Evolutionary conservation across 2,329 filamentous ascomycete genomes (phyloP).

Genomic region (Aspergillus tubingensis): DNA sequence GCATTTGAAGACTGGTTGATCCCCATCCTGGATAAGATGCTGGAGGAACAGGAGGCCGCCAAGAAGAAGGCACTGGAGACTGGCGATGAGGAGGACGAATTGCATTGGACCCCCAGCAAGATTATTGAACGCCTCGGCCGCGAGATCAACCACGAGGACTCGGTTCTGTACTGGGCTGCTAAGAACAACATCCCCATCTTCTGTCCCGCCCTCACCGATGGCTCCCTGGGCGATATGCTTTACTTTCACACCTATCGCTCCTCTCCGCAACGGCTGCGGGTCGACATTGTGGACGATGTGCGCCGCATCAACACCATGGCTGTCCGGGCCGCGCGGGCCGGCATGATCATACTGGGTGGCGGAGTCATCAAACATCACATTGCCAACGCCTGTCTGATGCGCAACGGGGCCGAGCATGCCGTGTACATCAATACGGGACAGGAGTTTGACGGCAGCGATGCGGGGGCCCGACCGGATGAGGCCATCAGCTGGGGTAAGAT

Average conservation of each 20-base stretch:
- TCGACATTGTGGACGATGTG: conserved; percentile 94
- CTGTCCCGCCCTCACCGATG: conserved; percentile 93
- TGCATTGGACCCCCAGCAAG: conserved; percentile 92
- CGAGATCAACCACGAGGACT: conserved; percentile 90
- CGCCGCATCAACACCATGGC: conserved; percentile 89
- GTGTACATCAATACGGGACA: conserved; percentile 98
- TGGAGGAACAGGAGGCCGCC: conserved; percentile 85
- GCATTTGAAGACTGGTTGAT: conserved; percentile 97
- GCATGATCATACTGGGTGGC: conserved; percentile 94
- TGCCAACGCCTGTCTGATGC: conserved; percentile 95
- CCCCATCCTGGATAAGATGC: conserved; percentile 90
- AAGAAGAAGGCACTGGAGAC: conserved; percentile 55
- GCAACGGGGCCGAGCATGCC: conserved; percentile 93
- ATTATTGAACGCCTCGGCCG: conserved; percentile 86
- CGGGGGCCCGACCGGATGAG: conserved; percentile 91
- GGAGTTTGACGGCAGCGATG: conserved; percentile 97
- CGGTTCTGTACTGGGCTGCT: conserved; percentile 96
- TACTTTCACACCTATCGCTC: conserved; percentile 97
- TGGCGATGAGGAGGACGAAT: conserved; percentile 59
- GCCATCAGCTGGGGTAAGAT: conserved; percentile 99
- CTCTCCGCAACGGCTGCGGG: conserved; percentile 75
- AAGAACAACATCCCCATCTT: conserved; percentile 97
- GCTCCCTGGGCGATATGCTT: conserved; percentile 94
- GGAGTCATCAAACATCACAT: conserved; percentile 99
- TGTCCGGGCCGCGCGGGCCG: conserved; percentile 80